Base-by-base conservation (phyloP, 2,329 filamentous ascomycete species). In the Colletotrichum limetticola region DNA sequence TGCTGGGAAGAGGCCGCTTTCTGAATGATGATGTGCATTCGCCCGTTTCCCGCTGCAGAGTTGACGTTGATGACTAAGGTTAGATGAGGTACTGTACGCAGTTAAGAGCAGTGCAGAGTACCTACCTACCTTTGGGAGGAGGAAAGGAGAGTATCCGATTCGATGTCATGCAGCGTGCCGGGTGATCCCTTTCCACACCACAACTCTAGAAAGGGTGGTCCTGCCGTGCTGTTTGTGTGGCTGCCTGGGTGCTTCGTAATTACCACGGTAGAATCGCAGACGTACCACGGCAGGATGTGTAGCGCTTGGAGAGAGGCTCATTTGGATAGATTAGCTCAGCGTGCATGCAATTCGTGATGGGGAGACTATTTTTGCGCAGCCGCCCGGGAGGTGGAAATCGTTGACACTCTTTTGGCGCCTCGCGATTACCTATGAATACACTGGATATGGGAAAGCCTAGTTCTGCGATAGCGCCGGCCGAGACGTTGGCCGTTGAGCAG, bases 321-420 rank as follows among this genome's bases (percentile, higher is more conserved):
- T 65, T 59, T 58, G 30, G 57, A 49, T 37, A 7, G 64, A 62
- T 68, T 30, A 63, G 16, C 52, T 68, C 64, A 57, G 49, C 57
- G 14, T 42, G 49, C 11, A 26, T 46, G 53, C 24, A 14, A 49
- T 53, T 60, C 42, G 42, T 30, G 26, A 46, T 46, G 58, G 3
- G 9, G 16, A 42, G 14, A 16, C 42, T 28, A n/a, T 52, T 16
- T 30, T 32, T 24, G 56, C 46, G 68, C 63, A 61, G n/a, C 55
- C 55, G 62, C 24, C 59, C 14, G 22, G 42, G 16, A 49, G 22
- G n/a, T 32, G 22, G 26, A 37, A n/a, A 26, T n/a, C 49, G 4
- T 49, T 12, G 19, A 49, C 19, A 2, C 19, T 49, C 19, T 49
- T n/a, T 49, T n/a, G 42, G 19, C 42, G 42, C 42, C 8, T 49